phyloP scores from a whole-genome alignment of 1,139 yeast species.

The Debaryomyces psychrophilus region DNA sequence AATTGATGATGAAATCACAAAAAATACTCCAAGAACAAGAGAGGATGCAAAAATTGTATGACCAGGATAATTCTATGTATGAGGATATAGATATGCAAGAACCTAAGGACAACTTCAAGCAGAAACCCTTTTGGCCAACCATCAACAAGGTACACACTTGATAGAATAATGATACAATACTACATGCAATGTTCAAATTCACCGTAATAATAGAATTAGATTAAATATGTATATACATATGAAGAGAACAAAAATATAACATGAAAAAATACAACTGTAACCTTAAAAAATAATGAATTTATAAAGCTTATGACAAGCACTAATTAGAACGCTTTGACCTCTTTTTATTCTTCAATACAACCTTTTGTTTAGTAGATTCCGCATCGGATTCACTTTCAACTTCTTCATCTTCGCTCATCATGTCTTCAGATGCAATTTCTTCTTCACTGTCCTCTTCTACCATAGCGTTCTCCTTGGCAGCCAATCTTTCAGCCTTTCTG shows the following conservation, averaged over 20 bases:
- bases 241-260: constrained; percentile 7
- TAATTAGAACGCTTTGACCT: constrained; percentile 27
- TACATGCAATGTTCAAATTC: not conserved
- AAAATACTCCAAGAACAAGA: constrained; percentile 17
- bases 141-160: constrained; percentile 13
- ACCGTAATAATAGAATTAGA: constrained; percentile 8
- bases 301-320: not conserved
- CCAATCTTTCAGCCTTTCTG: constrained; percentile 73
- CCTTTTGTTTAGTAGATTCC: constrained; percentile 66
- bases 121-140: constrained; percentile 37
- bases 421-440: constrained; percentile 41
- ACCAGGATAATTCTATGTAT: constrained; percentile 9
- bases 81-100: constrained; percentile 2
- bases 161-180: not conserved
- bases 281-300: not conserved
- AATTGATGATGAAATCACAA: constrained; percentile 34
- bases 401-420: constrained; percentile 42
- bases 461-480: constrained; percentile 58
- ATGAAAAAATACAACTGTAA: constrained; percentile 1
- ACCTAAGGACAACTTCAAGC: constrained; percentile 19
- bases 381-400: constrained; percentile 35
- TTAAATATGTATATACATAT: constrained; percentile 8
- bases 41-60: constrained; percentile 4
- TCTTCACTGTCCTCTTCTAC: constrained; percentile 51
- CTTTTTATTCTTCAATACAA: constrained; percentile 76